A percentile compares a stretch with the other conserved stretches of the same genome.
Conservation (phyloP, 2,329 filamentous ascomycete species). For the Xylariaceae sp. region DNA sequence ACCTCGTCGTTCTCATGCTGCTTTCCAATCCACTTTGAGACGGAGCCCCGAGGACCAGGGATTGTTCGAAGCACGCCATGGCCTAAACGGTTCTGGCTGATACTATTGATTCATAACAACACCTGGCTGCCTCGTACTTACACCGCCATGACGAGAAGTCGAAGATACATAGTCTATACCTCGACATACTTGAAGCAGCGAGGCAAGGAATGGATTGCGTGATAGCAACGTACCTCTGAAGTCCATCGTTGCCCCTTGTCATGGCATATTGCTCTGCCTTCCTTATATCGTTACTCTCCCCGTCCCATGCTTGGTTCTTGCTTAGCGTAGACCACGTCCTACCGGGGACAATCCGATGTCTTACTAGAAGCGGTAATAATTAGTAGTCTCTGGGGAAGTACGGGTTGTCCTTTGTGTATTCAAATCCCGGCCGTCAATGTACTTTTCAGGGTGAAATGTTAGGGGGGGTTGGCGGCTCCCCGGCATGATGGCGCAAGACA, state of each 20-base stretch:
- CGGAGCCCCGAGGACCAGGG: not conserved
- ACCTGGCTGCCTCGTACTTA: not conserved
- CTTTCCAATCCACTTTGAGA: not conserved
- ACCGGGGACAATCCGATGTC: not conserved
- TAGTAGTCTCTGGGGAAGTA: not conserved
- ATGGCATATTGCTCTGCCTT: not conserved
- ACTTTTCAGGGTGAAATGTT: not conserved
- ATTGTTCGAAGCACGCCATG: not conserved
- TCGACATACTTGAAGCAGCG: not conserved
- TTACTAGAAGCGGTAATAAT: slow-evolving; percentile 12
- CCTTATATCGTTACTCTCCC: not conserved
- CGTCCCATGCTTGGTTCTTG: not conserved
- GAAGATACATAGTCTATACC: not conserved
- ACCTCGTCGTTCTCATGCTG: not conserved
- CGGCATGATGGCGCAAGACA: not conserved
- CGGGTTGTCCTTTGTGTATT: not conserved
- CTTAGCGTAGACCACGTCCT: not conserved
- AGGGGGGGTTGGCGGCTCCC: not conserved
- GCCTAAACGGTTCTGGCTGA: not conserved
- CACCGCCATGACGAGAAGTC: not conserved
- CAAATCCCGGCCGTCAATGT: slow-evolving; percentile 7
- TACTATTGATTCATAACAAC: not conserved
- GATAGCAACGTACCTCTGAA: slow-evolving; percentile 5
- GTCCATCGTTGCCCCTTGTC: not conserved
- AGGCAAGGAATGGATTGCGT: slow-evolving; percentile 10